phyloP scores from a whole-genome alignment of 2,329 filamentous ascomycete genomes.

The Verticillium alfalfae region DNA sequence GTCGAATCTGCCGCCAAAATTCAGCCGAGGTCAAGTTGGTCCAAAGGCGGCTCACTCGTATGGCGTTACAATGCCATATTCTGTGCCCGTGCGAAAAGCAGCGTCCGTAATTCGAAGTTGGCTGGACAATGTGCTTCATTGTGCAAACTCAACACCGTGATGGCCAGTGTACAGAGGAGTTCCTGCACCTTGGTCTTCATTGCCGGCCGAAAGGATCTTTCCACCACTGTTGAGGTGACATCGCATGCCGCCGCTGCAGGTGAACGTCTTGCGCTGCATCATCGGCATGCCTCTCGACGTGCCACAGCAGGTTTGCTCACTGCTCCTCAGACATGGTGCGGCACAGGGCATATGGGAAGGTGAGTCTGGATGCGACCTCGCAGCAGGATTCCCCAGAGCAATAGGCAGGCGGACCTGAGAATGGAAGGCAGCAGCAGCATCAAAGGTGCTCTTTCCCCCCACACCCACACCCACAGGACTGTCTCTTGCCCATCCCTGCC shows the following conservation, averaged over 20 bases:
- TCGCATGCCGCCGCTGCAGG: neutral
- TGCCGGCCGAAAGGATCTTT: neutral
- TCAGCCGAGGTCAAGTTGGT: no score
- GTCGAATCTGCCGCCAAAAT: no score
- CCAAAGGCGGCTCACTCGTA: no score
- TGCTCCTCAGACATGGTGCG: neutral
- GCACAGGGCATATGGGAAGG: neutral
- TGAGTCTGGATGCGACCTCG: neutral
- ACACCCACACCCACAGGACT: neutral
- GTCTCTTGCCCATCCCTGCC: neutral
- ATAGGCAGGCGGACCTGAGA: constrained; percentile 1
- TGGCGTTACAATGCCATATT: no score
- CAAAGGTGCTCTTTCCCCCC: neutral
- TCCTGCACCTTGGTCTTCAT: neutral
- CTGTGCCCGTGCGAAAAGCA: no score
- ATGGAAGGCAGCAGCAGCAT: neutral
- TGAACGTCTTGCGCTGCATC: neutral
- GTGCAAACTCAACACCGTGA: no score
- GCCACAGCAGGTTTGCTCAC: neutral
- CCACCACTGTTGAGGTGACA: neutral
- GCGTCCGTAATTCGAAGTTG: no score
- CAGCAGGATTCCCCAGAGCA: neutral
- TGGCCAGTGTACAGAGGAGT: no score
- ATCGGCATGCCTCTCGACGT: neutral
- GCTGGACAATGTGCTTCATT: no score